phyloP scores from a whole-genome alignment of 257 asterid genomes.

The Salvia hispanica region DNA sequence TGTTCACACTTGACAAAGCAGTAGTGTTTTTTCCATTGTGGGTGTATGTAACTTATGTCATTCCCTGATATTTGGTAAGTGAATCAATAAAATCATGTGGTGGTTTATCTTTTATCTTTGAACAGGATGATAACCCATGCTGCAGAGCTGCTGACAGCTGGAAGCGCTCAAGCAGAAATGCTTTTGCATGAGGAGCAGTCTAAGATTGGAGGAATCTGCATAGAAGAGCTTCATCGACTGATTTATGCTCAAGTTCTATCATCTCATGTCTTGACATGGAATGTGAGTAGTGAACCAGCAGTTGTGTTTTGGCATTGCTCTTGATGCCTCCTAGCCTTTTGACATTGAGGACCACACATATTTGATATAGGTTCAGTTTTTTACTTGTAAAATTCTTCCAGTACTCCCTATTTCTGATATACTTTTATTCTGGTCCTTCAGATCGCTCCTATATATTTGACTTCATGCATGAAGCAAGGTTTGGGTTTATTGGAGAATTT shows the following conservation, averaged over 20 bases:
- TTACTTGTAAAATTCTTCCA: not conserved
- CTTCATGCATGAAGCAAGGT: slow-evolving; percentile 84
- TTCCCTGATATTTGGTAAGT: slow-evolving; percentile 26
- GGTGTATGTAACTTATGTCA: slow-evolving; percentile 15
- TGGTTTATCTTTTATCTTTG: slow-evolving; percentile 31
- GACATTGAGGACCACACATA: slow-evolving; percentile 22
- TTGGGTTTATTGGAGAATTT: slow-evolving; percentile 75
- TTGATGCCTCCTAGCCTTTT: slow-evolving; percentile 24
- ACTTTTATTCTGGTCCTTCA: slow-evolving; percentile 37
- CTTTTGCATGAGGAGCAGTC: slow-evolving; percentile 65
- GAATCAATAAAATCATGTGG: slow-evolving; percentile 24
- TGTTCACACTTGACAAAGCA: slow-evolving; percentile 10
- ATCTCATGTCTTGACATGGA: slow-evolving; percentile 94
- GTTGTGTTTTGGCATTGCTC: not conserved
- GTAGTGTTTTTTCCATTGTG: no score
- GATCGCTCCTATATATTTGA: slow-evolving; percentile 88
- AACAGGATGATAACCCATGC: slow-evolving; percentile 91
- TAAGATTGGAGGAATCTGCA: slow-evolving; percentile 79
- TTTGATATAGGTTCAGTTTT: slow-evolving; percentile 3
- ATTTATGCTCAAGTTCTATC: slow-evolving; percentile 88
- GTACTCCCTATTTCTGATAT: slow-evolving; percentile 13
- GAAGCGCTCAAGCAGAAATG: slow-evolving; percentile 71
- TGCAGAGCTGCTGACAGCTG: slow-evolving; percentile 82
- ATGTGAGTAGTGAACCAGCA: slow-evolving; percentile 50
- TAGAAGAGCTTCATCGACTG: slow-evolving; percentile 89